phyloP scores from a whole-genome alignment of 2,329 filamentous ascomycete genomes.

The Ploettnerulaceae sp. region DNA sequence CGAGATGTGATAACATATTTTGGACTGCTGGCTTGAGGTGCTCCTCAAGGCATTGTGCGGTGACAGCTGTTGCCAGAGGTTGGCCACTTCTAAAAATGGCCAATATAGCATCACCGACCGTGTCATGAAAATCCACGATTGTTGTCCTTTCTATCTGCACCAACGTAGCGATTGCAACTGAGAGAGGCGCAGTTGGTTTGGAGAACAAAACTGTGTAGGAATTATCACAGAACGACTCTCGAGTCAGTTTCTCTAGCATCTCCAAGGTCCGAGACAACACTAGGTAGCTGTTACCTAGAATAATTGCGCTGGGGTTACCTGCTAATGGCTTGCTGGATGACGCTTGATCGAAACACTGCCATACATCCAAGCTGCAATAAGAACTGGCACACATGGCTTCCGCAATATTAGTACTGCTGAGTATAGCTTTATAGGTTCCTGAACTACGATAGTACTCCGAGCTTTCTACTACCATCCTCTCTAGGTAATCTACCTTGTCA shows the following conservation, averaged over 20 bases:
- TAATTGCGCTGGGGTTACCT: background rate
- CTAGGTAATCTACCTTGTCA: background rate
- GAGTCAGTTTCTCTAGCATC: background rate
- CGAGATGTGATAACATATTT: background rate
- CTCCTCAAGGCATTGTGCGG: background rate
- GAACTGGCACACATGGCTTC: background rate
- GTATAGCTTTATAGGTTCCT: background rate
- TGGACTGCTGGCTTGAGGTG: background rate
- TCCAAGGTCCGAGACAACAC: background rate
- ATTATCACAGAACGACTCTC: background rate
- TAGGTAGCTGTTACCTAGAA: background rate
- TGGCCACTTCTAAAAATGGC: background rate
- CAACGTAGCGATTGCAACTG: background rate
- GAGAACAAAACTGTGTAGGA: too few relatives aligned
- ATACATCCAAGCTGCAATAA: background rate
- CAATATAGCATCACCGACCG: background rate
- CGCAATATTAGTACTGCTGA: background rate
- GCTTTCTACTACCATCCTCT: background rate
- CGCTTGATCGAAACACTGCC: background rate
- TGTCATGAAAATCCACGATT: background rate
- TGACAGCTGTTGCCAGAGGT: background rate
- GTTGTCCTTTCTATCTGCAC: background rate
- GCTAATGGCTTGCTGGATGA: background rate
- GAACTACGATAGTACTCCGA: background rate
- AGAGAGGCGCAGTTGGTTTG: too few relatives aligned